Evolutionary conservation across 306 rosid species (phyloP).

Genomic region (Begonia loranthoides): DNA sequence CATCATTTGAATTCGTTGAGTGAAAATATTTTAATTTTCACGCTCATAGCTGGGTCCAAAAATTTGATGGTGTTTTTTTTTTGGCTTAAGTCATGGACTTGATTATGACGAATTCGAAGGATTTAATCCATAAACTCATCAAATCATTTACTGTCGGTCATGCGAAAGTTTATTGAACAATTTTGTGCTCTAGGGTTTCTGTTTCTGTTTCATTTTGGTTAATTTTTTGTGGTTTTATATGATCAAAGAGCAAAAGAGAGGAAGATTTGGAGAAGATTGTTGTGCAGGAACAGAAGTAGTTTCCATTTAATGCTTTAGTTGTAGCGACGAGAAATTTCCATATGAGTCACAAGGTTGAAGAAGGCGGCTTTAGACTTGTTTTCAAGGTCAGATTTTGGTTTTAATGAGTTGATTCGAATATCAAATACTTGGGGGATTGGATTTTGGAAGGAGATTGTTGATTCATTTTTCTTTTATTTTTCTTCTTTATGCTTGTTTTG

Average conservation of each 20-base stretch:
- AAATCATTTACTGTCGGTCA: slow-evolving; percentile 39
- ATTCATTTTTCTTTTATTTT: neutral
- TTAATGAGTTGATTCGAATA: neutral
- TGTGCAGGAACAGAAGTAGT: slow-evolving; percentile 66
- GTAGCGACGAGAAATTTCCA: slow-evolving; percentile 67
- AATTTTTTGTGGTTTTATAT: neutral
- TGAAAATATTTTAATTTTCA: too few species aligned
- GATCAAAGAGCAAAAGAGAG: slow-evolving; percentile 31
- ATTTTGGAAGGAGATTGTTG: neutral
- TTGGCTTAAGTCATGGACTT: slow-evolving; percentile 26
- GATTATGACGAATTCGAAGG: slow-evolving; percentile 41
- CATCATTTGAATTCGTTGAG: too few species aligned
- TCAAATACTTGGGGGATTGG: neutral
- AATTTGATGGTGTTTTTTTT: too few species aligned
- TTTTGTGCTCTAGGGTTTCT: neutral
- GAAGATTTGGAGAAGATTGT: slow-evolving; percentile 69
- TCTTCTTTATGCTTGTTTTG: neutral
- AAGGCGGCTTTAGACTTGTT: slow-evolving; percentile 97
- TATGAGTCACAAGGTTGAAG: slow-evolving; percentile 49
- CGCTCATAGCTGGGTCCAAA: too few species aligned
- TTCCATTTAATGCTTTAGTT: slow-evolving; percentile 42
- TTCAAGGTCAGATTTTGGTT: slow-evolving; percentile 37
- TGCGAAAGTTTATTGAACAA: slow-evolving; percentile 19
- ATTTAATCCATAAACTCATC: slow-evolving; percentile 28
- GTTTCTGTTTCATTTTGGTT: neutral